These are phyloP conservation scores for Pisolithus thermaeus DNA, from an alignment of 1,284 basidiomycete genomes.

Conservation along the genomic window DNA sequence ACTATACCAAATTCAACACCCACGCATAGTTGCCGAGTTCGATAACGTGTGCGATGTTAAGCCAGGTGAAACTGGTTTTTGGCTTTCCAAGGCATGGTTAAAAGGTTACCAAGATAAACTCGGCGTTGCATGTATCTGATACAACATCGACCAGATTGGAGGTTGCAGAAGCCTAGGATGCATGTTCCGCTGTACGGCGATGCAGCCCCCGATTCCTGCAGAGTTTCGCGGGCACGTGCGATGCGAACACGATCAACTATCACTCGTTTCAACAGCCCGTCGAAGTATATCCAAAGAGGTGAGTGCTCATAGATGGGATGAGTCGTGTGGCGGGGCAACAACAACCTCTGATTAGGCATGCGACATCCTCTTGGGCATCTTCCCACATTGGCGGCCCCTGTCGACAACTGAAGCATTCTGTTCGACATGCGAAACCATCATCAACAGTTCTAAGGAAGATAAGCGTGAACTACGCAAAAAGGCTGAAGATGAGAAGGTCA, in stretches of 20 bases:
- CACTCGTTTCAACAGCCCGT: slow-evolving; percentile 48
- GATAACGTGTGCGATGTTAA: slow-evolving; percentile 43
- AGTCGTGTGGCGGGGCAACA: slow-evolving; percentile 11
- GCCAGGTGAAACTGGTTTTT: slow-evolving; percentile 46
- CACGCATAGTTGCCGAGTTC: slow-evolving; percentile 49
- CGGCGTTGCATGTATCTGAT: slow-evolving; percentile 8
- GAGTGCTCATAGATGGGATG: slow-evolving; percentile 12
- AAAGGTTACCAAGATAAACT: slow-evolving; percentile 44
- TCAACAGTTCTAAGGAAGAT: slow-evolving; percentile 53
- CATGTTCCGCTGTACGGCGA: slow-evolving; percentile 51
- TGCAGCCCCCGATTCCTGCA: slow-evolving; percentile 55
- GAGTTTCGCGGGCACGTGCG: slow-evolving; percentile 53
- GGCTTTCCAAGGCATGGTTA: slow-evolving; percentile 75
- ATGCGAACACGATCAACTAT: slow-evolving; percentile 63
- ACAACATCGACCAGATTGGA: slow-evolving; percentile 54
- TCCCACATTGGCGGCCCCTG: slow-evolving; percentile 59
- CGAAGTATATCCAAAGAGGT: slow-evolving; percentile 58
- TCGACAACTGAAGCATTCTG: slow-evolving; percentile 49
- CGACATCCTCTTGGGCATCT: slow-evolving; percentile 48
- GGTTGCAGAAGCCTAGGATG: slow-evolving; percentile 64
- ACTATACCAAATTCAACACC: slow-evolving; percentile 63
- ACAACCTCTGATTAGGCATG: slow-evolving; percentile 42
- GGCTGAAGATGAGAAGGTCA: slow-evolving; percentile 72
- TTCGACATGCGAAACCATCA: slow-evolving; percentile 48
- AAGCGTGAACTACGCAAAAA: slow-evolving; percentile 52